Conservation (phyloP, 2,329 filamentous ascomycete species). For the Phialocephala subalpina region DNA sequence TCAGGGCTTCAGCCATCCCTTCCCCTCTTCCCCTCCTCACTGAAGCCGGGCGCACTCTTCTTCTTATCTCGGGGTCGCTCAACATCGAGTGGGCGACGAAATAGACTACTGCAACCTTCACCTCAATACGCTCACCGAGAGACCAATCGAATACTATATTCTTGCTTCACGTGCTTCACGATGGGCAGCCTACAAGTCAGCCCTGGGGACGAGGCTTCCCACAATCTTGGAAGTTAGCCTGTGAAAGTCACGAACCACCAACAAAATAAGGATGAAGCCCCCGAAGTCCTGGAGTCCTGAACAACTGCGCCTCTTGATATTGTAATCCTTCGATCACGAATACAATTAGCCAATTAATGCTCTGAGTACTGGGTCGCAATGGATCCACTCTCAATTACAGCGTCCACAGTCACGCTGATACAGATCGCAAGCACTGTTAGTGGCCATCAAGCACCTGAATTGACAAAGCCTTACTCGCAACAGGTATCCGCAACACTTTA, state of each 20-base stretch:
- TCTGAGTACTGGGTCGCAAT: constrained; percentile 9
- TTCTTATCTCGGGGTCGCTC: not conserved
- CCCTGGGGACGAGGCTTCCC: not conserved
- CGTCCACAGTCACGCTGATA: constrained; percentile 21
- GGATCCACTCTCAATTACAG: constrained; percentile 27
- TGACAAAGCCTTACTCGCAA: not conserved
- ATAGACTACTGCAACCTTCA: not conserved
- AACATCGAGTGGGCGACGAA: not conserved
- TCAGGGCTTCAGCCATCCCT: no score
- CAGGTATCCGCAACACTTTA: constrained; percentile 15
- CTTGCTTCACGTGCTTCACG: not conserved
- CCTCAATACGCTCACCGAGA: not conserved
- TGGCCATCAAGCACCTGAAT: not conserved
- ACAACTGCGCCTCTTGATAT: not conserved
- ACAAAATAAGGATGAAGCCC: not conserved
- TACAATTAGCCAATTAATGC: not conserved
- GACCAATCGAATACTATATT: not conserved
- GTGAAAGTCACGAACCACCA: not conserved
- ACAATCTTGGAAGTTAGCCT: not conserved
- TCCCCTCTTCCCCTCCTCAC: not conserved
- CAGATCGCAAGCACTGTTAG: constrained; percentile 17
- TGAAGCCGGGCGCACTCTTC: not conserved
- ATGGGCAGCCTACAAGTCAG: not conserved
- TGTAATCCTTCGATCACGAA: not conserved
- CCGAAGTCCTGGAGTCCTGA: not conserved